Conservation (phyloP, 352 stramenopile species). For the Phytophthora sp. region DNA sequence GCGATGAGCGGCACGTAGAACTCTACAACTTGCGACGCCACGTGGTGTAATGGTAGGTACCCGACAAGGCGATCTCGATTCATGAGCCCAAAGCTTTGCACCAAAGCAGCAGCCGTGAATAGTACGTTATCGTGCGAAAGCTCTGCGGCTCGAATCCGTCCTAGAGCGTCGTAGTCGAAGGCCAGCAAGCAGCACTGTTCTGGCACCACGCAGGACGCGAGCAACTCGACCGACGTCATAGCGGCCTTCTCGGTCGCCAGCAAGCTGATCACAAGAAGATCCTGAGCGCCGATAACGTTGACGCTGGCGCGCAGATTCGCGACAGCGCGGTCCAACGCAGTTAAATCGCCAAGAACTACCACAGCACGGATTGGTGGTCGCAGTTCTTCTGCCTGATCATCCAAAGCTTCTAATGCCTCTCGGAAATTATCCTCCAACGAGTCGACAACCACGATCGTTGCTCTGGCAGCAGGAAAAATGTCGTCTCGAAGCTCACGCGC, state of each 20-base stretch:
- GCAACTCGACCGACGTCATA: slow-evolving; percentile 37
- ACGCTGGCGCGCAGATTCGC: slow-evolving; percentile 42
- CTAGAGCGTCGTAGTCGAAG: slow-evolving; percentile 69
- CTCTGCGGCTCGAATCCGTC: slow-evolving; percentile 53
- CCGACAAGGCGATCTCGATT: slow-evolving; percentile 61
- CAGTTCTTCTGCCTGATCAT: slow-evolving; percentile 30
- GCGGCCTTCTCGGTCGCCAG: slow-evolving; percentile 23
- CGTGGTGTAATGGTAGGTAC: slow-evolving; percentile 75
- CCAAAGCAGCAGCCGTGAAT: slow-evolving; percentile 75
- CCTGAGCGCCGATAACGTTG: slow-evolving; percentile 52
- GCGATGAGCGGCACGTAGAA: slow-evolving; percentile 73
- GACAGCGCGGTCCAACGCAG: slow-evolving; percentile 18
- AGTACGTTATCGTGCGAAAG: slow-evolving; percentile 88
- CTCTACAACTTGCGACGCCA: slow-evolving; percentile 75
- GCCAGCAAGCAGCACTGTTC: slow-evolving; percentile 58
- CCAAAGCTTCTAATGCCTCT: slow-evolving; percentile 32
- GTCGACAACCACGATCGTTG: slow-evolving; percentile 70
- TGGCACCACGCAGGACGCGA: slow-evolving; percentile 41
- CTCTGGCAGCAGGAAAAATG: slow-evolving; percentile 60
- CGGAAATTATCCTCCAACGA: slow-evolving; percentile 54
- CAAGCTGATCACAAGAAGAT: slow-evolving; percentile 43
- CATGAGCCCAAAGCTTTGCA: slow-evolving; percentile 58
- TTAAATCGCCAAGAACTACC: slow-evolving; percentile 42
- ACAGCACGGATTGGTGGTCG: slow-evolving; percentile 48
- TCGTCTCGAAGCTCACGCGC: slow-evolving; percentile 51